Percentiles rank a stretch among this genome's conserved stretches.
These are phyloP conservation scores for Aspergillus leporis DNA, from an alignment of 495 filamentous ascomycete species.

Conservation along the genomic window DNA sequence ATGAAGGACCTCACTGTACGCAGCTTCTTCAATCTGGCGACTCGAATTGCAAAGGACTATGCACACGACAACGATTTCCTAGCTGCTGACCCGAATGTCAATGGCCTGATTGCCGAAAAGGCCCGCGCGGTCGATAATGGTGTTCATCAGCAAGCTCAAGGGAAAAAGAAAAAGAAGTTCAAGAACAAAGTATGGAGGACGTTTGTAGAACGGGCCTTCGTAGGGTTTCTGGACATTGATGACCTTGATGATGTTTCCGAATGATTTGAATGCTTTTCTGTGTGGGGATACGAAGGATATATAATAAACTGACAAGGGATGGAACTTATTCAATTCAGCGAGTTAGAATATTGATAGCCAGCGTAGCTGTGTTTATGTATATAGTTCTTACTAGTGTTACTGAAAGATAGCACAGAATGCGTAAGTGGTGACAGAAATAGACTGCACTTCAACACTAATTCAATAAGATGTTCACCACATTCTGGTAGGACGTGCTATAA, in stretches of 20 bases:
- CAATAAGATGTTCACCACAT: not conserved
- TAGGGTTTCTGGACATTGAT: constrained; percentile 56
- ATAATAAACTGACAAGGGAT: not conserved
- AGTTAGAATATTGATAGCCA: not conserved
- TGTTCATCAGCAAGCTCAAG: constrained; percentile 17
- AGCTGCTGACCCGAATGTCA: constrained; percentile 15
- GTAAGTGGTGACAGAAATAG: not conserved
- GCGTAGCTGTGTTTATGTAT: not conserved
- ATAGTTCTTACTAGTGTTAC: not conserved
- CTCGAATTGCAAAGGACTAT: constrained; percentile 66
- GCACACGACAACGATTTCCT: constrained; percentile 22
- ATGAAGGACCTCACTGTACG: constrained; percentile 83
- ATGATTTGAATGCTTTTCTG: constrained; percentile 1
- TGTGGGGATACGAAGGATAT: not conserved
- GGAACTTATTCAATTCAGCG: not conserved
- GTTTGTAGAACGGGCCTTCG: constrained; percentile 79
- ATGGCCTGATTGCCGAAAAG: constrained; percentile 9
- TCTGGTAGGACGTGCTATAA: no score
- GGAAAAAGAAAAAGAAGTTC: constrained; percentile 44
- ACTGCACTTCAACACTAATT: not conserved
- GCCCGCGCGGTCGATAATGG: constrained; percentile 17
- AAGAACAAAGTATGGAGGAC: constrained; percentile 63
- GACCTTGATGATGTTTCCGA: constrained; percentile 22
- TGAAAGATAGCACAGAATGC: not conserved
- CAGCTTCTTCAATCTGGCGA: constrained; percentile 76